Evolutionary conservation across 1,139 yeast species (phyloP), one percentile per base, ranked within the genome.

Genomic region (Candida smagusa): DNA sequence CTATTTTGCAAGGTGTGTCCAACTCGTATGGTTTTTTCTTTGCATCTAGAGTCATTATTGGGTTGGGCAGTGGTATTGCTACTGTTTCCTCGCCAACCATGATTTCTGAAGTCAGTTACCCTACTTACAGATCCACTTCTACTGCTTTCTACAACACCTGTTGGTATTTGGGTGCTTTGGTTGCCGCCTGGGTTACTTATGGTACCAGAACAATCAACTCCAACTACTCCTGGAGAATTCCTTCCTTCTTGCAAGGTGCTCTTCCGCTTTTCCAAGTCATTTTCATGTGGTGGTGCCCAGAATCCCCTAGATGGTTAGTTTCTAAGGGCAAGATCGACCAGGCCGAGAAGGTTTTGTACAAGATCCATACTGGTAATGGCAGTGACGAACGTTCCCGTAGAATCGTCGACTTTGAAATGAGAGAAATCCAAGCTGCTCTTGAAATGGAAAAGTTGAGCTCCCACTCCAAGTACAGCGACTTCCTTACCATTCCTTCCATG

Each of bases 161-260:
- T 28, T 49, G 52, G 54, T 49, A 49, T 34, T 48, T 75, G 34
- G 84, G 84, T 33, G 74, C 81, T 8, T 54, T 73, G 26, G 48
- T 78, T 33, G 81, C 82, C 7, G 75, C 84, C 2, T 68, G 79
- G 74, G 65, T 72, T 30, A 66, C 78, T 3, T 73, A 63, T 44
- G 80, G 79, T 37, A 66, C 77, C 12, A 61, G 66, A 41, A 50
- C 53, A 12, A 45, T 67, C 12, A 34, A 47, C 26, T 47, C 49
- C 30, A 56, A 61, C 44, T 50, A 49, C 41, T 54, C 69, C n/a
- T 73, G 78, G 78, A 61, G 66, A 48, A 61, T 72, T 37, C 77
- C 78, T 7, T 69, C 76, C 8, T 63, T 62, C 45, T 52, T 73
- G 43, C 80, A 75, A 52, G 69, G 66, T 36, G 56, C 51, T 31